Evolutionary conservation across 805 yeast species (phyloP).

Genomic region (Blastobotrys attinorum): DNA sequence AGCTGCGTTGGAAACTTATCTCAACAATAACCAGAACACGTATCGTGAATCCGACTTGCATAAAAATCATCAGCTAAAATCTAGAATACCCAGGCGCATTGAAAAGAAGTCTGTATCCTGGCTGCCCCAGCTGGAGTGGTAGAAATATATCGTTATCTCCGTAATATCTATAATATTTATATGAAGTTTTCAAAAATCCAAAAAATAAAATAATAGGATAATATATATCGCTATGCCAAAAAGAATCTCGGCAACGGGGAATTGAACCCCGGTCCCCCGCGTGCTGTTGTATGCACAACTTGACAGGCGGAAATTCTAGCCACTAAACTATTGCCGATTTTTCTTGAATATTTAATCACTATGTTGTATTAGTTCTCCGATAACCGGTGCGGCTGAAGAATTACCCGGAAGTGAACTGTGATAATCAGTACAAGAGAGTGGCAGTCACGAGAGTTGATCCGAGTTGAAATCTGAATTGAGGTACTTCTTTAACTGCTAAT

Average conservation of each 20-base stretch:
- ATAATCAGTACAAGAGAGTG: too few species aligned
- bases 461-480: too few species aligned
- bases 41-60: neutral
- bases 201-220: too few species aligned
- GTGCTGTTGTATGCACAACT: constrained; percentile 1
- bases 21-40: neutral
- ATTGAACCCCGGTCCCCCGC: constrained; percentile 8
- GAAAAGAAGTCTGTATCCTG: neutral
- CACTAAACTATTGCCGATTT: constrained; percentile 29
- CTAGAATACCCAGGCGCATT: neutral
- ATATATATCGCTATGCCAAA: neutral
- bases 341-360: too few species aligned
- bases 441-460: too few species aligned
- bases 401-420: too few species aligned
- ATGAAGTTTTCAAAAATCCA: too few species aligned
- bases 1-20: constrained; percentile 2
- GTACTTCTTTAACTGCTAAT: too few species aligned
- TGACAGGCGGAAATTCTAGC: constrained; percentile 36
- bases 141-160: too few species aligned
- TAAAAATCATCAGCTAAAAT: neutral
- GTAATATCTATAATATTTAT: too few species aligned
- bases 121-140: neutral
- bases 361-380: too few species aligned
- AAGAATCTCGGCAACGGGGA: constrained; percentile 6
- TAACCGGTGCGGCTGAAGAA: too few species aligned